Conservation (phyloP, 129 eudicot species). For the Logfia minima region DNA sequence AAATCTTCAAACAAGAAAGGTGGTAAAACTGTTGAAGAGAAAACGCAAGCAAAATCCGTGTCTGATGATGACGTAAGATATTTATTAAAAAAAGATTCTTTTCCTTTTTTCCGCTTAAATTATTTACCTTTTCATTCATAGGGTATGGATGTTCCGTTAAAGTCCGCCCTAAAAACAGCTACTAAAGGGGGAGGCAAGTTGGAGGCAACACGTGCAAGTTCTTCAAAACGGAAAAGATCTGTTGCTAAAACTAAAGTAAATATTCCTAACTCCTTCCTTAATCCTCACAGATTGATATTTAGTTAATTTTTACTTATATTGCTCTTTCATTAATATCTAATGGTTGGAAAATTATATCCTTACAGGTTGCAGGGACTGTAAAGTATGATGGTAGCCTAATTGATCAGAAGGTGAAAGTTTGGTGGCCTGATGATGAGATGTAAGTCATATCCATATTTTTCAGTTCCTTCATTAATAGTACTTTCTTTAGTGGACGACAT, state of each 20-base stretch:
- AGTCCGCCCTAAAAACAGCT: constrained; percentile 44
- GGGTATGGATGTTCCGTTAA: constrained; percentile 50
- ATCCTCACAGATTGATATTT: constrained; percentile 6
- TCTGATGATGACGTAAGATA: constrained; percentile 48
- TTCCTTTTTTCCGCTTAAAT: constrained; percentile 4
- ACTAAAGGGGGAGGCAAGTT: constrained; percentile 43
- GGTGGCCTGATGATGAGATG: constrained; percentile 82
- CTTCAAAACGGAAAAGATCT: constrained; percentile 65
- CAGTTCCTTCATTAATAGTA: neutral
- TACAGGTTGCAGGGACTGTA: constrained; percentile 41
- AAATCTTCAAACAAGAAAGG: constrained; percentile 37
- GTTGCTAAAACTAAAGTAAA: constrained; percentile 49
- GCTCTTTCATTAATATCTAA: constrained; percentile 18
- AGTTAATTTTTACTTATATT: neutral
- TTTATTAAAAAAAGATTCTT: neutral
- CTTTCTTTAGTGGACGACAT: neutral
- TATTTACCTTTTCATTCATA: constrained; percentile 31
- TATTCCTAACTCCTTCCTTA: constrained; percentile 2
- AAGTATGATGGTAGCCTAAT: constrained; percentile 54
- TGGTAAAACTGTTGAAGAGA: constrained; percentile 45
- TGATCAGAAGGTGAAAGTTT: constrained; percentile 69
- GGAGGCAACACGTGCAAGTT: constrained; percentile 39
- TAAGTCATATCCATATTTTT: constrained; percentile 29
- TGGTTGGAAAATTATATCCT: constrained; percentile 8
- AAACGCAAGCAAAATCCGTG: constrained; percentile 40